phyloP scores from a whole-genome alignment of 2,329 filamentous ascomycete genomes.

The Trichophyton schoenleinii region DNA sequence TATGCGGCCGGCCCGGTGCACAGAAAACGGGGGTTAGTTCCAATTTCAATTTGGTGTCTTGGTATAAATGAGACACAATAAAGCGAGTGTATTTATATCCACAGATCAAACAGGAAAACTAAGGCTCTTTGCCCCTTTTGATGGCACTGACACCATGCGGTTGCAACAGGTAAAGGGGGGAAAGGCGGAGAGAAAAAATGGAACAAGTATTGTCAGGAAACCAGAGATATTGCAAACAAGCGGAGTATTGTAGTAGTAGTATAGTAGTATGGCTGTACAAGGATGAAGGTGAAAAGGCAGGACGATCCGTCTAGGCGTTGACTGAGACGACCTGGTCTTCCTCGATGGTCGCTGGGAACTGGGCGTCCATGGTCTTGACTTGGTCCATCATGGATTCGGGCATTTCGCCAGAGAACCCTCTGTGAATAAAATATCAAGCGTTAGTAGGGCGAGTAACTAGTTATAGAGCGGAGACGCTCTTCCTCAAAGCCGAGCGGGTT shows the following conservation, averaged over 20 bases:
- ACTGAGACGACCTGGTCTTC: constrained; percentile 58
- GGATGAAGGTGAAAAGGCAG: background rate
- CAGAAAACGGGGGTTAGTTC: background rate
- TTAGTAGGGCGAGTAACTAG: background rate
- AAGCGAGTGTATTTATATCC: background rate
- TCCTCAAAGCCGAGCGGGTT: background rate
- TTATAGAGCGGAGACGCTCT: background rate
- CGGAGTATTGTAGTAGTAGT: background rate
- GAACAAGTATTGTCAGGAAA: background rate
- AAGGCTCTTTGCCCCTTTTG: background rate
- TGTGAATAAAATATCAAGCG: constrained; percentile 24
- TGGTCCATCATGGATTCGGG: constrained; percentile 56
- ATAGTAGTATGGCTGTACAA: background rate
- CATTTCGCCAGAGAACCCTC: constrained; percentile 65
- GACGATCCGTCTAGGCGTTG: constrained; percentile 3
- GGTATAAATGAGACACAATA: background rate
- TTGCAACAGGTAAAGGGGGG: background rate
- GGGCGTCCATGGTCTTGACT: constrained; percentile 50
- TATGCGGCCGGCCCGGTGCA: background rate
- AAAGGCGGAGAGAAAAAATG: background rate
- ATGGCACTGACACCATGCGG: background rate
- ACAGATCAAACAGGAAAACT: background rate
- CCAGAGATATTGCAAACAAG: background rate
- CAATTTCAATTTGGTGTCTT: background rate
- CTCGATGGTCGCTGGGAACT: constrained; percentile 57